Base-by-base conservation (phyloP, 371 early-diverging fungal genomes). In the Dinochytrium kinnereticum region DNA sequence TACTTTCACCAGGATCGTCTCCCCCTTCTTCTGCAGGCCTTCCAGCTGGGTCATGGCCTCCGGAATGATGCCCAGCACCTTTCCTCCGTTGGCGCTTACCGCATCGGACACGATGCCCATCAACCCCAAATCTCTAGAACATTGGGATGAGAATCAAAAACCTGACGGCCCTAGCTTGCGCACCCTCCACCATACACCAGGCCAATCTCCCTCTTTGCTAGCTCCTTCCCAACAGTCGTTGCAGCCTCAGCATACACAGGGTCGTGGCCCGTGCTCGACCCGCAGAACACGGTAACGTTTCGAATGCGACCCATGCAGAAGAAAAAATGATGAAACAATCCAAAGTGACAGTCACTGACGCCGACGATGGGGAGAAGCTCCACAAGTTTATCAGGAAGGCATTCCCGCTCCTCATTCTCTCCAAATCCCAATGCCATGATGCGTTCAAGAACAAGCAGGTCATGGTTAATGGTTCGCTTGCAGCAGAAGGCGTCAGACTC, bases 171-270 rank as follows among this genome's bases (percentile, higher is more conserved):
- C 50, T 17, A 13, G 50, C n/a, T 49, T n/a, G 19, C 44, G 7
- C 44, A 44, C 44, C 95, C 95, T 50, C 94, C 94, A 30, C 95
- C 95, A 80, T 94, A 95, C 17, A 95, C 92, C n/a, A 95, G 84
- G 13, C 86, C 85, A 50, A 91, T 88, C 37, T 87, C 84, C n/a
- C 85, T 79, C 50, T 80, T 77, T 19, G 84, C 90, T 65, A 95
- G 78, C 7, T 80, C 78, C 31, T 79, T 82, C n/a, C 93, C 93
- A 21, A 94, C 85, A 2, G 79, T 89, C 70, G 69, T 70, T 31
- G 91, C 91, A 64, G 84, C 77, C 72, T 87, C 79, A 0, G 78
- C 76, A 74, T 90, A 91, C 26, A 80, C 77, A 28, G 90, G 87
- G 71, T 86, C 80, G 24, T 75, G 80, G 13, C 90, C 90, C 28